Base-by-base conservation (phyloP, 2,329 filamentous ascomycete species). In the Botrytis hyacinthi region DNA sequence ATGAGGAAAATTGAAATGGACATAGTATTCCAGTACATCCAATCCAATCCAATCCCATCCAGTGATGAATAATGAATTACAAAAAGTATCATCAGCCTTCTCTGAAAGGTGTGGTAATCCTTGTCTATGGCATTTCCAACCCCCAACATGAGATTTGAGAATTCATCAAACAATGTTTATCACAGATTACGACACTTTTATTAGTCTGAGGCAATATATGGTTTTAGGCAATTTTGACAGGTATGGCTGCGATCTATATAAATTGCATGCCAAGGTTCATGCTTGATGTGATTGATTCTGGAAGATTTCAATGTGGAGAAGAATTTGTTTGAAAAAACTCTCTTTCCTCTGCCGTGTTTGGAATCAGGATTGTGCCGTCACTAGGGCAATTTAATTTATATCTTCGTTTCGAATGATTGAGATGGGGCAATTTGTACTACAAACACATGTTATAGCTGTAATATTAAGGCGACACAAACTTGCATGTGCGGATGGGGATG, bases 61-160 rank as follows among this genome's bases (percentile, higher is more conserved):
- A 32, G 22, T 46, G 61, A 44, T 63, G 40, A 44, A 63, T 63
- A n/a, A 63, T 46, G n/a, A 40, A 67, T 67, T 16, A 61, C 35
- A 16, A 7, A 67, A 4, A 6, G 26, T 40, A 67, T 37, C 48
- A 69, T 69, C 66, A 69, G 51, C 48, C 66, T 69, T 69, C 66
- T 69, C 66, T 32, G 3, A 51, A 22, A 32, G 66, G 48, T 69
- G 66, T 57, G 48, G 66, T 69, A 32, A 69, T 32, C 66, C 66
- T 57, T 69, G 66, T 3, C 20, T 57, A 7, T 22, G 12, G n/a
- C 22, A 5, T 42, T 54, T 14, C 29, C 48, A n/a, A 42, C 16
- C 66, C 16, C 26, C 8, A 57, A 57, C 18, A 32, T 57, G 16
- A 51, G n/a, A 40, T 40, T 54, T 29, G 46, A 51, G 29, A 32